Base-by-base conservation (phyloP, 108 stramenopile genomes). In the Pseudonitzschia delicatissima region DNA sequence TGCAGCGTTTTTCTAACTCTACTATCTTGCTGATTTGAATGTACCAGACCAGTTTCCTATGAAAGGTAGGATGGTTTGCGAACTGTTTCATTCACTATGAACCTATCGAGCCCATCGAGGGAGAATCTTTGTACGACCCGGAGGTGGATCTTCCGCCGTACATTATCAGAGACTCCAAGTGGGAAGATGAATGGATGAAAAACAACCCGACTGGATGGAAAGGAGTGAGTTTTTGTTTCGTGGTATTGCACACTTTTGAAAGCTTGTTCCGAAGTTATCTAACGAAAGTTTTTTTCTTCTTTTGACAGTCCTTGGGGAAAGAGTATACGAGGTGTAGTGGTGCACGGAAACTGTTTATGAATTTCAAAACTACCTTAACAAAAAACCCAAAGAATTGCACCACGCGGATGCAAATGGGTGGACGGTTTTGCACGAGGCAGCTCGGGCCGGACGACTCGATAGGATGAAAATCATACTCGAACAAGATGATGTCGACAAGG, bases 11-110 rank as follows among this genome's bases (percentile, higher is more conserved):
- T n/a, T n/a, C n/a, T n/a, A n/a, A n/a, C n/a, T n/a, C n/a, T n/a
- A n/a, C n/a, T n/a, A n/a, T n/a, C n/a, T n/a, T 78, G 37, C 76
- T 80, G 50, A 82, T 86, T 17, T 37, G 2, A 48, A 48, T 2
- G 8, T 21, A 8, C 7, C 18, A 57, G 90, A 26, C 90, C 90
- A 3, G n/a, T 84, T 85, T 25, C 68, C 86, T 0, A 59, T 92
- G 71, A 74, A 76, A 49, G 90, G 90, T 21, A 49, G 52, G n/a
- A 4, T 74, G 45, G 28, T 78, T 57, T 61, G 76, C 77, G n/a
- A 92, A 92, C 62, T 67, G 87, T 34, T 94, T 94, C 51, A 78
- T 94, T 17, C 93, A 94, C 67, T 94, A 80, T 72, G 84, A 85
- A 68, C 42, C 69, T 1, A 15, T 34, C 3, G 49, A 40, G 31